Base-by-base conservation (phyloP, 2,329 filamentous ascomycete genomes). In the Orbilia blumenaviensis region DNA sequence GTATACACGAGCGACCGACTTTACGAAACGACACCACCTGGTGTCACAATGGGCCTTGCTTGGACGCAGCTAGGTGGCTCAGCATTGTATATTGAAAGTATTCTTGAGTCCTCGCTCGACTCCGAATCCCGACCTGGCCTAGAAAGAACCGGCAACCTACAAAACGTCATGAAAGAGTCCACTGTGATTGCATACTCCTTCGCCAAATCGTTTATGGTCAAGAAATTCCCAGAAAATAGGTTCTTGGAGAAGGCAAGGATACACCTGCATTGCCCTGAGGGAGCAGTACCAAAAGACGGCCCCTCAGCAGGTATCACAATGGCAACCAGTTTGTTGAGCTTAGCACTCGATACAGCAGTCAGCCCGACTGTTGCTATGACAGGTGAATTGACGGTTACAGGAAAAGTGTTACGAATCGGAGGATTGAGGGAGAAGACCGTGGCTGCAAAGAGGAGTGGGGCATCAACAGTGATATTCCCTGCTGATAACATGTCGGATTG, bases 11-110 rank as follows among this genome's bases (percentile, higher is more conserved):
- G 95, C 3, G 95, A 99, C 83, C 90, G 96, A 66, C 87, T 99
- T 12, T 99, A 98, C 85, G 95, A 99, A 80, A 89, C 90, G 54
- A 97, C 93, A 73, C 95, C 96, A 2, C 89, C 95, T 1, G 95
- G 95, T 83, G 95, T 99, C 14, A 92, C 94, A 21, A 98, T 99
- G 95, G 95, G 95, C 78, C 88, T 99, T 62, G 95, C 95, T 6
- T 99, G 95, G 95, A 99, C 96, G 6, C 92, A 93, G 81, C 93
- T 99, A 88, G 95, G 95, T 77, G 95, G 95, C 74, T 93, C 95
- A 3, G 95, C 95, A 61, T 90, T 99, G 82, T 99, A 99, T 83
- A 92, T 99, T 71, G 95, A 99, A 84, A 96, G 94, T 0, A 98
- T 99, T 78, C 85, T 99, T 61, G 94, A 99, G 82, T 91, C 90